phyloP scores from a whole-genome alignment of 164 flowering plant genomes.

The Pachysandra terminalis region DNA sequence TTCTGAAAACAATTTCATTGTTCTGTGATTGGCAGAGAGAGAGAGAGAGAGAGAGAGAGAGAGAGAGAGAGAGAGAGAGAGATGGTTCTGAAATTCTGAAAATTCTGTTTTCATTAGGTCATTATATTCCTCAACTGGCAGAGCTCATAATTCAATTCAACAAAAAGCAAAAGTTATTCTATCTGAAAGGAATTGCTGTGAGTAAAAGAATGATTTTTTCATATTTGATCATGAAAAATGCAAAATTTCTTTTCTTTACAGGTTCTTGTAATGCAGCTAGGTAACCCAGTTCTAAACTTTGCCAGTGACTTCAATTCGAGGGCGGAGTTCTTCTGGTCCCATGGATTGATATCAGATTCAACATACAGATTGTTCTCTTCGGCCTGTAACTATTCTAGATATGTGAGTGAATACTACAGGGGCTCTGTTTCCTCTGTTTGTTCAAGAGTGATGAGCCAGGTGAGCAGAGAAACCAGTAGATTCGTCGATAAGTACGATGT shows the following conservation, averaged over 20 bases:
- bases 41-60: too few species aligned
- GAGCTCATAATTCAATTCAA: conserved; percentile 68
- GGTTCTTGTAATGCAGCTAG: conserved; percentile 51
- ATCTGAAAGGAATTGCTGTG: conserved; percentile 92
- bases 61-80: neutral
- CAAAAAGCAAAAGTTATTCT: conserved; percentile 59
- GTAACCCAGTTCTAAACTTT: conserved; percentile 79
- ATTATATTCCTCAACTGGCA: conserved; percentile 87
- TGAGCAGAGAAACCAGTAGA: conserved; percentile 67
- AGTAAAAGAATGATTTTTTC: too few species aligned
- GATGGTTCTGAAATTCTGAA: conserved; percentile 2
- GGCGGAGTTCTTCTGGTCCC: conserved; percentile 91
- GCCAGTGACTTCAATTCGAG: conserved; percentile 79
- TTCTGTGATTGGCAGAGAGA: neutral
- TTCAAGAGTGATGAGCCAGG: conserved; percentile 70
- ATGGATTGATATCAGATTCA: conserved; percentile 84
- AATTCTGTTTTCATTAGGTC: conserved; percentile 51
- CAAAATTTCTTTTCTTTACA: too few species aligned
- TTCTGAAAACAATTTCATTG: neutral
- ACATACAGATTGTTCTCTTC: conserved; percentile 75
- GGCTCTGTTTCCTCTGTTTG: conserved; percentile 70
- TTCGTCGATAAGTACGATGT: conserved; percentile 89
- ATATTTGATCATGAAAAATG: too few species aligned
- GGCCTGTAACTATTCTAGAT: conserved; percentile 79
- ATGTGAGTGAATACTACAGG: conserved; percentile 77